These are phyloP conservation scores for Penicillium sp. DNA, from an alignment of 2,329 filamentous ascomycete genomes.

Conservation along the genomic window DNA sequence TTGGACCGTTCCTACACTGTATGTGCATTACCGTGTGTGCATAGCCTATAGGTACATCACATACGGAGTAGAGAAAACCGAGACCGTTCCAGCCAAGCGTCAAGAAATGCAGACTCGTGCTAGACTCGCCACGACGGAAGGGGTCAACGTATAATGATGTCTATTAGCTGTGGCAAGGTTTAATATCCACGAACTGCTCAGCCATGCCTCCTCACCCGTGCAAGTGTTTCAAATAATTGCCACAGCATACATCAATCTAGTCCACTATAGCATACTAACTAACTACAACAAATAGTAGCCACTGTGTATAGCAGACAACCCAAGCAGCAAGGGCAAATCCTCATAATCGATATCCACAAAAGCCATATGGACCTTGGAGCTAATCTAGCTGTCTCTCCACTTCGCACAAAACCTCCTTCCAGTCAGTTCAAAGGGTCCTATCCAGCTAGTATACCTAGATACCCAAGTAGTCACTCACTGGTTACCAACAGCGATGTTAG, in stretches of 20 bases:
- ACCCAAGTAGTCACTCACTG: not conserved
- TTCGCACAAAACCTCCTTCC: not conserved
- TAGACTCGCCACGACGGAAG: conserved; percentile 5
- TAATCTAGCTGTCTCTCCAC: not conserved
- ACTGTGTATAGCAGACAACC: conserved; percentile 5
- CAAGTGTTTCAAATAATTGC: conserved; percentile 13
- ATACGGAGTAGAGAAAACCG: no score
- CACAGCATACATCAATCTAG: conserved; percentile 5
- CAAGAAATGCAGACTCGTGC: conserved; percentile 17
- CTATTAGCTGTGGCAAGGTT: no score
- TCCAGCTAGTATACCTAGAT: not conserved
- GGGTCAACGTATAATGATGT: not conserved
- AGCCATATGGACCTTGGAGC: conserved; percentile 3
- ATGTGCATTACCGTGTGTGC: no score
- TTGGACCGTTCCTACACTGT: no score
- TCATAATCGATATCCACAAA: not conserved
- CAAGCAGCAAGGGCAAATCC: conserved; percentile 16
- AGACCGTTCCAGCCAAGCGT: conserved; percentile 3
- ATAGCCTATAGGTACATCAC: no score
- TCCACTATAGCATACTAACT: no score
- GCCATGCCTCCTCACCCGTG: no score
- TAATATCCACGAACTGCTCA: no score
- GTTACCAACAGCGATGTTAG: not conserved
- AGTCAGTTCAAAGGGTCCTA: not conserved
- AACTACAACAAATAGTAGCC: no score